A percentile compares a stretch with the other conserved stretches of the same genome.
Conservation (phyloP, 805 yeast genomes). For the Myxozyma udenii region DNA sequence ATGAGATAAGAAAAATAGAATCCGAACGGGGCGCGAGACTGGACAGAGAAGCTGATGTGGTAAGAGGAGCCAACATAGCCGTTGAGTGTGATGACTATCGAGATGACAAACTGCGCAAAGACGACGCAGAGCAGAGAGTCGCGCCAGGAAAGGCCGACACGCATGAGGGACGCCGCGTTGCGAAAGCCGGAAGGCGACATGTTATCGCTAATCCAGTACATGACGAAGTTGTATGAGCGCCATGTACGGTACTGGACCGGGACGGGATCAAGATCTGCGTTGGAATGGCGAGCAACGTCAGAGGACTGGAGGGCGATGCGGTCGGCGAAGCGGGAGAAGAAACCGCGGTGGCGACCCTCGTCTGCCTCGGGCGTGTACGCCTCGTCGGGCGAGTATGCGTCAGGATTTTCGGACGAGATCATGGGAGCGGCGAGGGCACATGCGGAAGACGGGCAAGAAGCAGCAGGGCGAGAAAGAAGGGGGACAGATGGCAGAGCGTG, state of each 20-base stretch:
- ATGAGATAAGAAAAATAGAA: slow-evolving; percentile 73
- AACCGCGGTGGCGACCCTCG: background rate
- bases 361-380: too few relatives aligned
- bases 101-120: slow-evolving; percentile 44
- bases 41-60: slow-evolving; percentile 51
- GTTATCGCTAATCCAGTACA: slow-evolving; percentile 30
- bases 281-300: background rate
- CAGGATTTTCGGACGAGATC: too few relatives aligned
- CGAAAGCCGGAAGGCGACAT: slow-evolving; percentile 44
- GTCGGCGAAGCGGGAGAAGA: slow-evolving; percentile 1
- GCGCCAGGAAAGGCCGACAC: slow-evolving; percentile 46
- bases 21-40: slow-evolving; percentile 47
- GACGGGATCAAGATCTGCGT: slow-evolving; percentile 24
- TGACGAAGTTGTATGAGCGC: slow-evolving; percentile 44
- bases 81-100: slow-evolving; percentile 43
- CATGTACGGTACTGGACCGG: slow-evolving; percentile 44
- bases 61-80: slow-evolving; percentile 49
- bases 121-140: slow-evolving; percentile 46
- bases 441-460: too few relatives aligned
- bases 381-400: too few relatives aligned
- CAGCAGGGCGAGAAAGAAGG: too few relatives aligned
- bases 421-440: too few relatives aligned
- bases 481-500: too few relatives aligned
- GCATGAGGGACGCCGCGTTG: slow-evolving; percentile 44
- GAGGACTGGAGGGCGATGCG: slow-evolving; percentile 8